Conservation (phyloP, 2,329 filamentous ascomycete species). For the Aspergillus fijiensis region DNA sequence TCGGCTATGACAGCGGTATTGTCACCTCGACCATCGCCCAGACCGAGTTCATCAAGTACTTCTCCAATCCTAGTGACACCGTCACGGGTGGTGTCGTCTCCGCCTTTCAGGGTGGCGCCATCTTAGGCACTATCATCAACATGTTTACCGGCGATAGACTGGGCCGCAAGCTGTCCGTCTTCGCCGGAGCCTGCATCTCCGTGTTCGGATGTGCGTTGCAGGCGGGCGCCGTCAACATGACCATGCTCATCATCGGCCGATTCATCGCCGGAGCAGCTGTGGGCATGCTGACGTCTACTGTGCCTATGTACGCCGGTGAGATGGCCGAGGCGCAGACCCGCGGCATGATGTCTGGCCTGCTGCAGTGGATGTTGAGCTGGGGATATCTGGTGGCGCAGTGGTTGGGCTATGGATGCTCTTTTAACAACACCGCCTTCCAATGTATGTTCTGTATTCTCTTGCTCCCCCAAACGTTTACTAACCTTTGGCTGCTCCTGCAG, state of each 20-base stretch:
- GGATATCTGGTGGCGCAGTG: slow-evolving; percentile 41
- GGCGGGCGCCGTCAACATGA: slow-evolving; percentile 8
- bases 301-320: slow-evolving; percentile 35
- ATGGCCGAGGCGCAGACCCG: slow-evolving; percentile 34
- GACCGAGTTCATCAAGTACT: slow-evolving; percentile 27
- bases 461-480: not conserved
- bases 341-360: slow-evolving; percentile 30
- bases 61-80: slow-evolving; percentile 20
- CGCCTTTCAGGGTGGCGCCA: slow-evolving; percentile 39
- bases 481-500: slow-evolving; percentile 2
- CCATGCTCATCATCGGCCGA: slow-evolving; percentile 11
- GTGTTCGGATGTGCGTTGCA: slow-evolving; percentile 8
- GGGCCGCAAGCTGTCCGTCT: slow-evolving; percentile 6
- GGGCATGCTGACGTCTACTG: slow-evolving; percentile 6
- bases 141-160: slow-evolving; percentile 2
- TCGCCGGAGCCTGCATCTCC: slow-evolving; percentile 9
- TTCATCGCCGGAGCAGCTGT: slow-evolving; percentile 10
- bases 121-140: slow-evolving; percentile 13
- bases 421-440: slow-evolving; percentile 11
- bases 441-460: slow-evolving; percentile 2
- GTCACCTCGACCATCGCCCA: slow-evolving; percentile 34
- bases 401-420: slow-evolving; percentile 40
- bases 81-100: slow-evolving; percentile 37
- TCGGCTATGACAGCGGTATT: slow-evolving; percentile 35
- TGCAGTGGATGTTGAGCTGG: slow-evolving; percentile 40